These are phyloP conservation scores for Citrus australasica DNA, from an alignment of 345 rosid genomes.

Conservation along the genomic window DNA sequence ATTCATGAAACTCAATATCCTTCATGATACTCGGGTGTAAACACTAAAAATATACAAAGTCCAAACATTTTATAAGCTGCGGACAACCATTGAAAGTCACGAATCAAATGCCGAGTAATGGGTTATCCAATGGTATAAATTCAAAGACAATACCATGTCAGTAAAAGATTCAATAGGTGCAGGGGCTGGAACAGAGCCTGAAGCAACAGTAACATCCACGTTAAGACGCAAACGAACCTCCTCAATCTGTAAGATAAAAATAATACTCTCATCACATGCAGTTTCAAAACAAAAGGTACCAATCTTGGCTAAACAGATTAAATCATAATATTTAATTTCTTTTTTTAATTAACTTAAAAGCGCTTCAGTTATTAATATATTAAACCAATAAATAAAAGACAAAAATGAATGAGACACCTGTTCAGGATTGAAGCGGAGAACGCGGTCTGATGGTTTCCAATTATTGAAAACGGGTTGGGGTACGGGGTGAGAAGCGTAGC, in stretches of 20 bases:
- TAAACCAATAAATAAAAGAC: too few species aligned
- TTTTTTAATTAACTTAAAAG: too few species aligned
- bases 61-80: background rate
- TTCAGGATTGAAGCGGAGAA: slow-evolving; percentile 27
- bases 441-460: slow-evolving; percentile 44
- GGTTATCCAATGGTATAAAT: background rate
- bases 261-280: background rate
- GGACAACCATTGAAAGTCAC: background rate
- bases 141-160: slow-evolving; percentile 27
- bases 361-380: too few species aligned
- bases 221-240: slow-evolving; percentile 34
- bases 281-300: background rate
- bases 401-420: slow-evolving; percentile 16
- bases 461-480: slow-evolving; percentile 26
- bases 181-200: slow-evolving; percentile 27
- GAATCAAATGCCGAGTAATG: background rate
- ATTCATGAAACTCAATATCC: slow-evolving; percentile 33
- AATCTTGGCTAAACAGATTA: background rate
- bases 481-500: slow-evolving; percentile 9
- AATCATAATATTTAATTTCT: too few species aligned
- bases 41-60: slow-evolving; percentile 16
- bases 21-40: slow-evolving; percentile 30
- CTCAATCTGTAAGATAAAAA: slow-evolving; percentile 22
- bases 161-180: slow-evolving; percentile 35
- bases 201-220: slow-evolving; percentile 30